Conservation (phyloP, 2,329 filamentous ascomycete genomes). For the Fusarium nisikadoi region DNA sequence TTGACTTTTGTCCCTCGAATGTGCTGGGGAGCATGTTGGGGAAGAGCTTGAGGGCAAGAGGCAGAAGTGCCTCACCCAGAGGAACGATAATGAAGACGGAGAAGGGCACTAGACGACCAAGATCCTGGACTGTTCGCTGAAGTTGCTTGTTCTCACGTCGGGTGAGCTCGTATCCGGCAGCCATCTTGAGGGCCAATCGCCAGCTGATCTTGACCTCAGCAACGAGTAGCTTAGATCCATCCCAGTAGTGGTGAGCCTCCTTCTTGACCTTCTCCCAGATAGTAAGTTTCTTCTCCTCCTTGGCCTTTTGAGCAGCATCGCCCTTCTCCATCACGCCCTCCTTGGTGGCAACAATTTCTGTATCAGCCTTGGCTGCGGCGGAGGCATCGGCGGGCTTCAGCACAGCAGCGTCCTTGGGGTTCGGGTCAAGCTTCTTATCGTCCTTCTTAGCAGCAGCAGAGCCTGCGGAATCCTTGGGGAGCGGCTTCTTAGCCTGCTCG, state of each 20-base stretch:
- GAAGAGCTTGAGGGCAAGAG: constrained; percentile 92
- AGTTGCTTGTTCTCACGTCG: constrained; percentile 93
- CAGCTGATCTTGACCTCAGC: constrained; percentile 95
- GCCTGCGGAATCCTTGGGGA: constrained; percentile 64
- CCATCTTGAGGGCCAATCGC: constrained; percentile 94
- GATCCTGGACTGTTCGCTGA: constrained; percentile 90
- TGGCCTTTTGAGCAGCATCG: constrained; percentile 65
- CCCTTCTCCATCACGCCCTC: constrained; percentile 70
- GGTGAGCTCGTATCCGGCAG: constrained; percentile 94
- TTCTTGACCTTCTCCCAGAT: constrained; percentile 94
- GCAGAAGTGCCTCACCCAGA: constrained; percentile 92
- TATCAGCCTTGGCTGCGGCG: constrained; percentile 50
- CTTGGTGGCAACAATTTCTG: constrained; percentile 59
- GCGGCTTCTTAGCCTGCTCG: constrained; percentile 88
- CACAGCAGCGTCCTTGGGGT: constrained; percentile 16
- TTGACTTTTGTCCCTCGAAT: constrained; percentile 90
- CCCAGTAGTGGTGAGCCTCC: constrained; percentile 95
- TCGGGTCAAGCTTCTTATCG: constrained; percentile 47
- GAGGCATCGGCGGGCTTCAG: constrained; percentile 41
- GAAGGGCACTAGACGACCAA: constrained; percentile 92
- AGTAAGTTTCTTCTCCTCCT: constrained; percentile 87
- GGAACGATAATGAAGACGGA: constrained; percentile 97
- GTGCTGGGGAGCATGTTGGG: constrained; percentile 97
- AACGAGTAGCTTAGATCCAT: constrained; percentile 93
- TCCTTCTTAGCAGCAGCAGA: constrained; percentile 50